A percentile compares a stretch with the other conserved stretches of the same genome.
Evolutionary conservation across 257 asterid genomes (phyloP).

Genomic region (Solanum raphanifolium): DNA sequence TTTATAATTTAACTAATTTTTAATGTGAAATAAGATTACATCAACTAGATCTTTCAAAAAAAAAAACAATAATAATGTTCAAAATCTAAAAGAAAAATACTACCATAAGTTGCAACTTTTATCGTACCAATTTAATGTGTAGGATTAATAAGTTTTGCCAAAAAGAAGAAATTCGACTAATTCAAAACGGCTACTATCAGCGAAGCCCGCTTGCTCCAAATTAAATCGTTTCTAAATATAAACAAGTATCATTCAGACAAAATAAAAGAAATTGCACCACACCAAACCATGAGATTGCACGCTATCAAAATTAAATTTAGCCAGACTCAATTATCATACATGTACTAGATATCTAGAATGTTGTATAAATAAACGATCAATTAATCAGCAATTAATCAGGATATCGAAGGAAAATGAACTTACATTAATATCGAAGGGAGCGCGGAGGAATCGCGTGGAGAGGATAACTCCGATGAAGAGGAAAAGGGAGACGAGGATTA

Average conservation of each 20-base stretch:
- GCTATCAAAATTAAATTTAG: neutral
- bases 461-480: constrained; percentile 55
- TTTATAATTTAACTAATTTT: neutral
- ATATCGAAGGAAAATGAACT: constrained; percentile 7
- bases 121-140: neutral
- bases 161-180: no score
- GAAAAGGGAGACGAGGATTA: constrained; percentile 27
- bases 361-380: neutral
- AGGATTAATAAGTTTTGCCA: no score
- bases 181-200: no score
- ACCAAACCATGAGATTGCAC: neutral
- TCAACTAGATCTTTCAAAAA: neutral
- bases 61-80: neutral
- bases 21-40: neutral
- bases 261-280: neutral
- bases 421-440: constrained; percentile 30
- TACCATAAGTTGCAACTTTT: neutral
- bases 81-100: neutral
- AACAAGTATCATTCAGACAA: neutral
- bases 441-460: constrained; percentile 54
- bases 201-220: no score
- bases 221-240: neutral
- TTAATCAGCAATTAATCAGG: neutral
- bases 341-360: neutral
- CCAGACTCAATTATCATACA: neutral